Conservation (phyloP, 768 basidiomycete species). For the Xanthoconium purpureum region DNA sequence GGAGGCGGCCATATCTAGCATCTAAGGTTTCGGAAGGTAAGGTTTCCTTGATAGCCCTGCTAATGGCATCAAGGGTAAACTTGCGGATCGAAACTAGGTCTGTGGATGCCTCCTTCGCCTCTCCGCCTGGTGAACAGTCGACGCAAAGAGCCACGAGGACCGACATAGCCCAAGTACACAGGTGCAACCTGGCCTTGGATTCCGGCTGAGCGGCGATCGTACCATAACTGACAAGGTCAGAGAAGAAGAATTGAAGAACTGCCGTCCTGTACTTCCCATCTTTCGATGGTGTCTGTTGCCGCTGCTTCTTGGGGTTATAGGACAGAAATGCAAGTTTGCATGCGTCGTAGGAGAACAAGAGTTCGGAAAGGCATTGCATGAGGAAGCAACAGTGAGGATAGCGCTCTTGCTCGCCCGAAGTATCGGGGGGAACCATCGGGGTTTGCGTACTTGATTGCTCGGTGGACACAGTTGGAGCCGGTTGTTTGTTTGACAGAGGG, state of each 20-base stretch:
- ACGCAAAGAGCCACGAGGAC: constrained; percentile 92
- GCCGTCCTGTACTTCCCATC: constrained; percentile 63
- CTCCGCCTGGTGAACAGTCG: constrained; percentile 64
- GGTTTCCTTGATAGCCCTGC: constrained; percentile 81
- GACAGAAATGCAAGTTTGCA: constrained; percentile 89
- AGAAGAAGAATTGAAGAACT: constrained; percentile 77
- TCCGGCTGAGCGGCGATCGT: constrained; percentile 64
- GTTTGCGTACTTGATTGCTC: constrained; percentile 20
- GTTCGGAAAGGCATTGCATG: constrained; percentile 89
- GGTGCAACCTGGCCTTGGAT: constrained; percentile 51
- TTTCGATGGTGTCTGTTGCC: constrained; percentile 58
- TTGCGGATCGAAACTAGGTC: constrained; percentile 91
- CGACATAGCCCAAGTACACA: constrained; percentile 87
- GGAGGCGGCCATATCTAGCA: constrained; percentile 80
- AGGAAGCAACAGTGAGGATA: constrained; percentile 72
- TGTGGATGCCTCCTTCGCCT: constrained; percentile 70
- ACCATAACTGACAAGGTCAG: constrained; percentile 77
- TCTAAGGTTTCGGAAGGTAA: constrained; percentile 59
- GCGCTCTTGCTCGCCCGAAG: constrained; percentile 24
- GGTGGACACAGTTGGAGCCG: not conserved
- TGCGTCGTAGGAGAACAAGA: constrained; percentile 87
- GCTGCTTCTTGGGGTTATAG: constrained; percentile 61
- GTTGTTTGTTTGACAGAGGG: constrained; percentile 15
- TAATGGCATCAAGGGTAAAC: constrained; percentile 85
- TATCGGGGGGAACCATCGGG: constrained; percentile 11